Evolutionary conservation across 176 grass and related monocot species (phyloP).

Genomic region (Avena eriantha): DNA sequence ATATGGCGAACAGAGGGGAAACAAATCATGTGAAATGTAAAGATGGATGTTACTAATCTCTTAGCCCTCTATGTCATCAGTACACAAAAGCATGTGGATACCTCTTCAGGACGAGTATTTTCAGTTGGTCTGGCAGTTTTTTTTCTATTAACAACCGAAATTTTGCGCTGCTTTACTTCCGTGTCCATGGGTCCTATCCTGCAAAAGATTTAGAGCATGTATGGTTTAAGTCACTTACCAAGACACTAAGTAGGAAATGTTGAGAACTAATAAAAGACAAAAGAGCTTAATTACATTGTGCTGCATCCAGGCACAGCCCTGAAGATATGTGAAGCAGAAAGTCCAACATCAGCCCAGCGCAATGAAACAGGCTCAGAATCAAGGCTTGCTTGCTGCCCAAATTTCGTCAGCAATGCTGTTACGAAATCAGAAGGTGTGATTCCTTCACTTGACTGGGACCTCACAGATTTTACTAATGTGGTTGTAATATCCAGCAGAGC

Average conservation of each 20-base stretch:
- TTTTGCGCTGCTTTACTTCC: conserved; percentile 80
- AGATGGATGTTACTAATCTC: neutral
- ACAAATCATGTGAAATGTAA: conserved; percentile 26
- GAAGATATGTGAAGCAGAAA: conserved; percentile 64
- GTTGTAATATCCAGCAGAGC: conserved; percentile 82
- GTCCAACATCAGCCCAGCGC: conserved; percentile 67
- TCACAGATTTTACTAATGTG: conserved; percentile 77
- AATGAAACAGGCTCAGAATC: conserved; percentile 54
- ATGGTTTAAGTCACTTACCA: conserved; percentile 16
- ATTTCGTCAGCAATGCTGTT: conserved; percentile 71
- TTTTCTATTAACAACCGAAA: conserved; percentile 46
- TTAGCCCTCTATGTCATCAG: conserved; percentile 16
- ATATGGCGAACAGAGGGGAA: neutral
- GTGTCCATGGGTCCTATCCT: conserved; percentile 92
- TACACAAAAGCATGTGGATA: conserved; percentile 40
- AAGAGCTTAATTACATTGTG: conserved; percentile 77
- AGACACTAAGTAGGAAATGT: neutral
- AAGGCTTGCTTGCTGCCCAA: conserved; percentile 53
- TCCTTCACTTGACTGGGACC: conserved; percentile 83
- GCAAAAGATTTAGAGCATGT: conserved; percentile 34
- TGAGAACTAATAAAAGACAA: conserved; percentile 5
- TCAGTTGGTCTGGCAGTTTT: conserved; percentile 64
- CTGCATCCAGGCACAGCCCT: conserved; percentile 66
- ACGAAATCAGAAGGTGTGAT: conserved; percentile 86
- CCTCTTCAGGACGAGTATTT: conserved; percentile 83